These are phyloP conservation scores for Senna tora DNA, from an alignment of 306 rosid species.

Conservation along the genomic window DNA sequence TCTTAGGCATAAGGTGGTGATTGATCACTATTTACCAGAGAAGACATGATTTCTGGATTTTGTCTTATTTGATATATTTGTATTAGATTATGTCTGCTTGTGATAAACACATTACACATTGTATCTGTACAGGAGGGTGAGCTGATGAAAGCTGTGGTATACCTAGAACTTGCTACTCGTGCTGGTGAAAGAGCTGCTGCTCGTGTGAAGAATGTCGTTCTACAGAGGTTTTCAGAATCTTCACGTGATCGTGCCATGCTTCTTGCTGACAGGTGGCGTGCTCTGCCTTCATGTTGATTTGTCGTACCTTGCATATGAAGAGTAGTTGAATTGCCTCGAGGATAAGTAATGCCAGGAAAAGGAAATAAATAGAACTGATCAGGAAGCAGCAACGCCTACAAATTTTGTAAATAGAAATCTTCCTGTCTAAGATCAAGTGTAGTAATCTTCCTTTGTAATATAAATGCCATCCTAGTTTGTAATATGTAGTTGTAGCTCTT, in stretches of 20 bases:
- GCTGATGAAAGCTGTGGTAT: conserved; percentile 80
- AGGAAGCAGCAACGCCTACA: conserved; percentile 27
- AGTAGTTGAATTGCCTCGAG: conserved; percentile 21
- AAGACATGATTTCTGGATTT: conserved; percentile 4
- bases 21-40: conserved; percentile 3
- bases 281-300: conserved; percentile 59
- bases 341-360: conserved; percentile 16
- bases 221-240: conserved; percentile 59
- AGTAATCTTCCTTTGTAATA: conserved; percentile 12
- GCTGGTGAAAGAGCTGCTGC: conserved; percentile 77
- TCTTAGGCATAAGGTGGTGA: conserved; percentile 31
- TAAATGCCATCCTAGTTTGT: conserved; percentile 24
- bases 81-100: background rate
- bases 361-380: conserved; percentile 26
- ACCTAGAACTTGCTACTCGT: conserved; percentile 88
- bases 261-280: conserved; percentile 71
- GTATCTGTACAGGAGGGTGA: conserved; percentile 69
- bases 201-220: conserved; percentile 68
- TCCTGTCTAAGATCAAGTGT: too few relatives aligned
- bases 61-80: background rate
- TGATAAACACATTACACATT: conserved; percentile 25
- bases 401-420: conserved; percentile 18
- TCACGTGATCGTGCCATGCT: conserved; percentile 62
- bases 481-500: conserved; percentile 6
- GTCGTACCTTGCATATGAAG: background rate